These are phyloP conservation scores for Volvariella surrecta DNA, from an alignment of 1,284 basidiomycete genomes.

Conservation along the genomic window DNA sequence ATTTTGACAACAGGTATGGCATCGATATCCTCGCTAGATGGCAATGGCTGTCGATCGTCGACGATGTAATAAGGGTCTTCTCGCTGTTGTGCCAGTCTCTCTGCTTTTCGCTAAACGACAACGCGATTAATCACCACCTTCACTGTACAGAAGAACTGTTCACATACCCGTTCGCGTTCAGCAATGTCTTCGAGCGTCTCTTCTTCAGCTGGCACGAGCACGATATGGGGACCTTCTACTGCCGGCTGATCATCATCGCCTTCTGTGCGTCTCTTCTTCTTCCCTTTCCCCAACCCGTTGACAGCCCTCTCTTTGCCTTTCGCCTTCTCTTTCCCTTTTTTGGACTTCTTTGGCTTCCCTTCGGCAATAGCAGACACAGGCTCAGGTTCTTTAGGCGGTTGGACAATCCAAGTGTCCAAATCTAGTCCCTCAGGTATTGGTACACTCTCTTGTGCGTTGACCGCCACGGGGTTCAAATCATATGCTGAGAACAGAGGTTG, in stretches of 20 bases:
- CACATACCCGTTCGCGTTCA: conserved; percentile 50
- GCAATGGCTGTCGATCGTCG: conserved; percentile 42
- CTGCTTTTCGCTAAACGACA: conserved; percentile 54
- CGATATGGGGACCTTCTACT: conserved; percentile 9
- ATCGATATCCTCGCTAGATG: conserved; percentile 59
- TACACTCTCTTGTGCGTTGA: conserved; percentile 74
- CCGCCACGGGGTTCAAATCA: conserved; percentile 82
- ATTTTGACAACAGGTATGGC: conserved; percentile 79
- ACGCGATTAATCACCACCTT: background rate
- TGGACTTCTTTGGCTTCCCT: conserved; percentile 46
- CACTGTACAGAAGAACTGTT: background rate
- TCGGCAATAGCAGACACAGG: conserved; percentile 35
- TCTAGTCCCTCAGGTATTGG: conserved; percentile 79
- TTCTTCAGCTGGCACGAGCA: conserved; percentile 25
- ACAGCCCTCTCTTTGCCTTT: conserved; percentile 20
- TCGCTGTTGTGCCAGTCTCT: conserved; percentile 61
- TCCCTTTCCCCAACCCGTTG: conserved; percentile 25
- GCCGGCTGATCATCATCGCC: conserved; percentile 20
- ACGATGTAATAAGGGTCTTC: conserved; percentile 88
- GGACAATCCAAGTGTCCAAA: conserved; percentile 79
- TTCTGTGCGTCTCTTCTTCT: conserved; percentile 21
- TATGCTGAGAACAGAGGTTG: conserved; percentile 74
- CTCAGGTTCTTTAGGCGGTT: conserved; percentile 43
- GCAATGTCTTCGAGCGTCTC: conserved; percentile 50
- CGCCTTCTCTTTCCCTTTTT: conserved; percentile 34